Evolutionary conservation across 2,329 filamentous ascomycete species (phyloP).

Genomic region (Pseudocercospora ulei): DNA sequence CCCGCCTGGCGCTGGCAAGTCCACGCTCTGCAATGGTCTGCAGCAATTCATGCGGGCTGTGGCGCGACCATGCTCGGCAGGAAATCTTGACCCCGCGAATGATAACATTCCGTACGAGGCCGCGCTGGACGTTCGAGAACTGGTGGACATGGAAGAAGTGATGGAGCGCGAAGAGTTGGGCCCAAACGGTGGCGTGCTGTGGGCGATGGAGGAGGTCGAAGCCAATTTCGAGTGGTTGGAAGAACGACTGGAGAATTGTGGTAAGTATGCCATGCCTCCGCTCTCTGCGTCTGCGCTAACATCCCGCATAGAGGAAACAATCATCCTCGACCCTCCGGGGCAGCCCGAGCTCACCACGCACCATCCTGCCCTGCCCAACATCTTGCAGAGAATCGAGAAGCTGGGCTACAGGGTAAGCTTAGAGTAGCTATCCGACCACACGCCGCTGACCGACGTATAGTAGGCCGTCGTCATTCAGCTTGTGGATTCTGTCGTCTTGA

Average conservation of each 20-base stretch:
- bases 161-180: conserved; percentile 87
- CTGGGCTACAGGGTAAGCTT: conserved; percentile 72
- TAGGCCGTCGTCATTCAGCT: conserved; percentile 90
- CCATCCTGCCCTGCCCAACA: conserved; percentile 80
- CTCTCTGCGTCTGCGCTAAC: conserved; percentile 1
- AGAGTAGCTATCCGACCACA: neutral
- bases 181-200: conserved; percentile 84
- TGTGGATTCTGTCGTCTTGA: conserved; percentile 87
- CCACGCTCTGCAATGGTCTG: conserved; percentile 98
- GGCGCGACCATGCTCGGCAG: conserved; percentile 83
- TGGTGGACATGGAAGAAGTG: conserved; percentile 85
- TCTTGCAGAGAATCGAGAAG: conserved; percentile 85
- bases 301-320: conserved; percentile 59
- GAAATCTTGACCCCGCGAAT: conserved; percentile 96
- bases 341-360: conserved; percentile 97
- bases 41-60: conserved; percentile 96
- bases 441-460: conserved; percentile 34
- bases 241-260: conserved; percentile 58
- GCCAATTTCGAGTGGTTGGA: conserved; percentile 90
- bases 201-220: conserved; percentile 90
- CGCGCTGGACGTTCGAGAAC: conserved; percentile 77
- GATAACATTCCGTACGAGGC: conserved; percentile 81
- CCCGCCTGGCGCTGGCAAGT: conserved; percentile 92
- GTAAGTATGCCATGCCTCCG: conserved; percentile 14
- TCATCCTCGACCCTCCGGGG: conserved; percentile 91